phyloP scores from a whole-genome alignment of 2,329 filamentous ascomycete genomes.

The Pestalotiopsis sp. region DNA sequence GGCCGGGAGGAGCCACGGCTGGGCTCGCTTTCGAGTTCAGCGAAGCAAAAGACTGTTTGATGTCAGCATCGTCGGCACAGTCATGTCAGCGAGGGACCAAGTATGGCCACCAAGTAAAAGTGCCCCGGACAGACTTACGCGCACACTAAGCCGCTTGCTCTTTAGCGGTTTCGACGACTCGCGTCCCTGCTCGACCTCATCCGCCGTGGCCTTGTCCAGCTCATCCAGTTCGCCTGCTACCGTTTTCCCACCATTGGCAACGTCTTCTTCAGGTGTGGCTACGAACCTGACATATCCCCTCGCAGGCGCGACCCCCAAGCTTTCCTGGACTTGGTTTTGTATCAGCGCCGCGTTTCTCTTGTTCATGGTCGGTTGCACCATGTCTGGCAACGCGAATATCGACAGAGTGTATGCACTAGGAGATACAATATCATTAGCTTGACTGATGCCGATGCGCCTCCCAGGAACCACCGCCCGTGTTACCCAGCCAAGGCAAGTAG shows the following conservation, averaged over 20 bases:
- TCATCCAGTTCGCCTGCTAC: slow-evolving; percentile 67
- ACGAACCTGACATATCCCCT: slow-evolving; percentile 75
- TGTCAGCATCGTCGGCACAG: background rate
- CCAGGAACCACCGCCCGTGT: no score
- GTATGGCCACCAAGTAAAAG: background rate
- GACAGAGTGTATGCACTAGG: slow-evolving; percentile 71
- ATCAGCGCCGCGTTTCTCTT: slow-evolving; percentile 78
- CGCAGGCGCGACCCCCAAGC: slow-evolving; percentile 63
- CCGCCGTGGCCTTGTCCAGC: slow-evolving; percentile 37
- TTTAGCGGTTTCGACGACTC: slow-evolving; percentile 15
- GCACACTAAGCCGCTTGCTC: slow-evolving; percentile 15
- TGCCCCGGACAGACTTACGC: slow-evolving; percentile 5
- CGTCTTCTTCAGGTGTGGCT: slow-evolving; percentile 67
- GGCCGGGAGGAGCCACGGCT: slow-evolving; percentile 4
- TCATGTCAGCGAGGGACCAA: background rate
- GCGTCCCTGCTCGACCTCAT: slow-evolving; percentile 21
- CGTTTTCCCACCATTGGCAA: slow-evolving; percentile 71
- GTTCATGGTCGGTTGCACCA: slow-evolving; percentile 74
- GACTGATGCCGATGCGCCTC: no score
- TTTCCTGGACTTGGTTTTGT: slow-evolving; percentile 72
- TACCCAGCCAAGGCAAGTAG: no score
- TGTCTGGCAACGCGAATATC: slow-evolving; percentile 67
- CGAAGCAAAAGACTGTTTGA: slow-evolving; percentile 26
- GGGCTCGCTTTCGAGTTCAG: slow-evolving; percentile 29
- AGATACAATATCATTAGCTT: no score